Percentiles rank a stretch among this genome's conserved stretches.
These are phyloP conservation scores for Melampsora americana DNA, from an alignment of 1,284 basidiomycete species.

Conservation along the genomic window DNA sequence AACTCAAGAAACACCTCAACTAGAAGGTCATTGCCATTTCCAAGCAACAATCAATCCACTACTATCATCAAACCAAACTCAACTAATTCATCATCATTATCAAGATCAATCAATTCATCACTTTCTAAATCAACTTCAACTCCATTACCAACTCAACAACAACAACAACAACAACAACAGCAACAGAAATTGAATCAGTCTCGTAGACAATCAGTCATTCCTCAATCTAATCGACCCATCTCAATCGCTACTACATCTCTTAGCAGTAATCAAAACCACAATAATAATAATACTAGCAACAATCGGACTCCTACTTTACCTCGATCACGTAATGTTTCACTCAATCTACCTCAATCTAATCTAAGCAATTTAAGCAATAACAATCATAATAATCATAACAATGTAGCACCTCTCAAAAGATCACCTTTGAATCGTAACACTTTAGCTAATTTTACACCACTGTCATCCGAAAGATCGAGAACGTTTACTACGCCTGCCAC, in stretches of 20 bases:
- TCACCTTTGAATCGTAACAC: not conserved
- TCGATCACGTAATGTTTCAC: not conserved
- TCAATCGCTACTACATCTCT: too few species aligned
- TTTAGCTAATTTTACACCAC: not conserved
- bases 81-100: not conserved
- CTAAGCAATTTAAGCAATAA: not conserved
- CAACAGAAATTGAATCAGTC: too few species aligned
- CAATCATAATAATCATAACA: too few species aligned
- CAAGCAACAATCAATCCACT: not conserved
- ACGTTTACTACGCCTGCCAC: not conserved
- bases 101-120: not conserved
- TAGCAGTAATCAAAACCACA: too few species aligned
- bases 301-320: not conserved
- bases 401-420: not conserved
- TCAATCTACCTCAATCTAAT: not conserved
- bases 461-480: not conserved
- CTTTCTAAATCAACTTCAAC: conserved; percentile 2
- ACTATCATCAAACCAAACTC: not conserved
- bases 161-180: too few species aligned
- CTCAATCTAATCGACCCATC: too few species aligned
- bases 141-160: not conserved
- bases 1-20: not conserved
- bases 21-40: not conserved
- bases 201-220: too few species aligned
- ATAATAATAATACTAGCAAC: too few species aligned